Conservation (phyloP, 2,329 filamentous ascomycete genomes). For the Xylariaceae sp. region DNA sequence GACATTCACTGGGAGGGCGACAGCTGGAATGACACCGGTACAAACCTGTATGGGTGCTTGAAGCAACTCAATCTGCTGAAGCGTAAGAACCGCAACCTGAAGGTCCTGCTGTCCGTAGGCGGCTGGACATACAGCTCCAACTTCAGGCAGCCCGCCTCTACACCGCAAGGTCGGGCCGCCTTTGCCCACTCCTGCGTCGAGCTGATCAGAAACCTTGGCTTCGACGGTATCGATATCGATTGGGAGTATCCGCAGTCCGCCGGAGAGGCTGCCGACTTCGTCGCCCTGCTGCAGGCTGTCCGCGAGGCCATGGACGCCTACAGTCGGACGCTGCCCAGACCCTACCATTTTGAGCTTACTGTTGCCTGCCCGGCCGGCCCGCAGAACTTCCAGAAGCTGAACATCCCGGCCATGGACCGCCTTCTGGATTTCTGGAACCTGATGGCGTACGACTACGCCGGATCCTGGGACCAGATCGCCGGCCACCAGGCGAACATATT, state of each 20-base stretch:
- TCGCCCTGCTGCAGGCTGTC: constrained; percentile 60
- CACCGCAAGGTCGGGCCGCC: constrained; percentile 64
- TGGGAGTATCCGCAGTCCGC: constrained; percentile 67
- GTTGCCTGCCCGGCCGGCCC: constrained; percentile 66
- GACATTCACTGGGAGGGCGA: constrained; percentile 76
- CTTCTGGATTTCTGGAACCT: constrained; percentile 76
- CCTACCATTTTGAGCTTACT: constrained; percentile 64
- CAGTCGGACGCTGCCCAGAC: constrained; percentile 44
- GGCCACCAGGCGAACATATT: constrained; percentile 85
- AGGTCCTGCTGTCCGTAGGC: constrained; percentile 83
- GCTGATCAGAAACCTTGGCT: constrained; percentile 78
- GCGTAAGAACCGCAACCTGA: constrained; percentile 77
- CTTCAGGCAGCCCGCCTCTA: constrained; percentile 76
- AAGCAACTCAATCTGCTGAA: constrained; percentile 90
- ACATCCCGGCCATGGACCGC: constrained; percentile 65
- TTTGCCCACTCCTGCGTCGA: constrained; percentile 78
- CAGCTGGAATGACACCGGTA: constrained; percentile 71
- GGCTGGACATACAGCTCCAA: constrained; percentile 92
- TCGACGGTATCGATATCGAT: constrained; percentile 72
- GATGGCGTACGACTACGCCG: constrained; percentile 89
- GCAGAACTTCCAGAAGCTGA: constrained; percentile 63
- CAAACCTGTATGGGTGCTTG: constrained; percentile 84
- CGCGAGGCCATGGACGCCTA: constrained; percentile 63
- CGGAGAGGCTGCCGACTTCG: constrained; percentile 59
- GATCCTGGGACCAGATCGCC: constrained; percentile 72